These are phyloP conservation scores for Scalesia atractyloides DNA, from an alignment of 129 eudicot species.

Conservation along the genomic window DNA sequence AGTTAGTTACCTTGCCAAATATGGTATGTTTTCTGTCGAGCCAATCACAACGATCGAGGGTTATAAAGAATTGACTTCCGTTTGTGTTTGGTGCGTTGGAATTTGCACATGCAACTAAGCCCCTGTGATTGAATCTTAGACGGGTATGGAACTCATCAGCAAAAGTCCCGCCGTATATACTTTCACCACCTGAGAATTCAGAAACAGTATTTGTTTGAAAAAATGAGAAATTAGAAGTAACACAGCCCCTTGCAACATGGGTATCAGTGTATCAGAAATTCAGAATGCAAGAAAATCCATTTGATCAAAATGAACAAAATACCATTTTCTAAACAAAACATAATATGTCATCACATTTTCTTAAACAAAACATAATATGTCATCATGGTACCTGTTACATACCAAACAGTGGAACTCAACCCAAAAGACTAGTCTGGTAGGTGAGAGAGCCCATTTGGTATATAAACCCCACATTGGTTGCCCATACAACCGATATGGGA, in stretches of 20 bases:
- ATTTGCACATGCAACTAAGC: conserved; percentile 88
- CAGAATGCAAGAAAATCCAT: not conserved
- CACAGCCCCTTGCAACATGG: not conserved
- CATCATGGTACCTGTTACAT: not conserved
- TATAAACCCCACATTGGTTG: no score
- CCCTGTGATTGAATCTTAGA: conserved; percentile 88
- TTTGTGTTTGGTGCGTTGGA: conserved; percentile 75
- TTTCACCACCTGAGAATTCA: conserved; percentile 77
- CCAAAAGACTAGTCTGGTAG: no score
- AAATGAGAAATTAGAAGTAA: conserved; percentile 15
- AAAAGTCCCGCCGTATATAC: conserved; percentile 83
- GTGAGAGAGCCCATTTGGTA: no score
- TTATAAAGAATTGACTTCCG: conserved; percentile 91
- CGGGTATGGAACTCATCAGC: conserved; percentile 91
- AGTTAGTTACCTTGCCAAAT: conserved; percentile 81
- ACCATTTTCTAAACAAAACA: not conserved
- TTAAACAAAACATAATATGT: not conserved
- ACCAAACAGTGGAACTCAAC: not conserved
- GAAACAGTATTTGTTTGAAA: not conserved
- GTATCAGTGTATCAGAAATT: not conserved
- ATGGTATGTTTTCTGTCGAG: conserved; percentile 92
- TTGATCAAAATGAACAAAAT: not conserved
- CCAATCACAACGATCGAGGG: conserved; percentile 97
- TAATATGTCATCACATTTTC: not conserved
- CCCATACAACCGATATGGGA: no score